These are phyloP conservation scores for Suhomyces xylopsoci DNA, from an alignment of 805 yeast species.

Conservation along the genomic window DNA sequence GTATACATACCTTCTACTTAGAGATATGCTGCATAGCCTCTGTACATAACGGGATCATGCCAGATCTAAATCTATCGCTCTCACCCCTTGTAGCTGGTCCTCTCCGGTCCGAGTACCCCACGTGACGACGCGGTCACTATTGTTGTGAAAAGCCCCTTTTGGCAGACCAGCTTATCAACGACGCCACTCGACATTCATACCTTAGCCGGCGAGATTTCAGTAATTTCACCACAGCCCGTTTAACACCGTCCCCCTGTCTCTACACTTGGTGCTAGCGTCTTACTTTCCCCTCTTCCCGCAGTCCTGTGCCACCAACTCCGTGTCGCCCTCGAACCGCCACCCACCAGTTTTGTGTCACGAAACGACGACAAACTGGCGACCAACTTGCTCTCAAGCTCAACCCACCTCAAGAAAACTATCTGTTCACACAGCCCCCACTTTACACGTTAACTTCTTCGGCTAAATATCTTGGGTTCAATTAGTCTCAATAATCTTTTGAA, in stretches of 20 bases:
- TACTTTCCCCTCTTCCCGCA: background rate
- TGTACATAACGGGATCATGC: background rate
- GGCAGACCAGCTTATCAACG: background rate
- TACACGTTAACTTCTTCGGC: background rate
- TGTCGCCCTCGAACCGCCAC: background rate
- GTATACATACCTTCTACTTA: background rate
- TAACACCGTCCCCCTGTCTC: background rate
- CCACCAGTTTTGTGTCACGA: background rate
- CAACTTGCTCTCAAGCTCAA: conserved; percentile 1
- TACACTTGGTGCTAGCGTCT: background rate
- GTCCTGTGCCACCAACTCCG: background rate
- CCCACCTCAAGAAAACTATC: background rate
- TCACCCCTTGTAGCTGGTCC: background rate
- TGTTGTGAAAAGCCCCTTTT: conserved; percentile 2
- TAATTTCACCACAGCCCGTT: background rate
- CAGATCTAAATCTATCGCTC: background rate
- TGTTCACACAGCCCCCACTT: background rate
- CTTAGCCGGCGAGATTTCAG: background rate
- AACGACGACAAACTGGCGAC: conserved; percentile 1
- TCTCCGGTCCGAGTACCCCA: background rate
- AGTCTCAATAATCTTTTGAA: background rate
- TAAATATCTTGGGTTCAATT: background rate
- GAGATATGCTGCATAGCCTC: background rate
- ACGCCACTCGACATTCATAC: background rate
- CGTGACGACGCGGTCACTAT: background rate